Base-by-base conservation (phyloP, 495 filamentous ascomycete species). In the Lasiosphaeria ovina region DNA sequence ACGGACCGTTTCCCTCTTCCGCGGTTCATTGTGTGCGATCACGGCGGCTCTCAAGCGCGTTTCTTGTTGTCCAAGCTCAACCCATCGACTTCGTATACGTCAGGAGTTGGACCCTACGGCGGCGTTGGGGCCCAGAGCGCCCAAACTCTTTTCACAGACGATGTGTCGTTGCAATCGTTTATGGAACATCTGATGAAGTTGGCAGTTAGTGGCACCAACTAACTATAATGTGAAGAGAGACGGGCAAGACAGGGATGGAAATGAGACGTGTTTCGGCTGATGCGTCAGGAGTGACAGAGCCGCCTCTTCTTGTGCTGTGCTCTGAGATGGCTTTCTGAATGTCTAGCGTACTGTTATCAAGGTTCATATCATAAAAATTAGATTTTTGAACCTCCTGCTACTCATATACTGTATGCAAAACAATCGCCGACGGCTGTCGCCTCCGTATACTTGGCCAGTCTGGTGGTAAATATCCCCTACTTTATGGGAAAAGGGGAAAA, bases 111-210 rank as follows among this genome's bases (percentile, higher is more conserved):
- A 6, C 87, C 90, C 7, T 97, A 96, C 65, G 94, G 95, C 57
- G 93, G 92, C 61, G 87, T 90, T 34, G 81, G 81, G 47, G 83
- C 89, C 17, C 91, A 96, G 68, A 93, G 89, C 24, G 92, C 94
- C 36, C 95, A 98, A 77, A 99, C 95, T 12, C 98, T 99, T 65
- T 99, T 99, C 76, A 99, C 95, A 3, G 95, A 99, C 68, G 95
- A 99, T 76, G 95, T 99, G 55, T 97, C 92, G 31, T 78, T 99
- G 70, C 94, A 98, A 75, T 98, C 93, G 6, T 99, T 99, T 71
- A 99, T 98, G 94, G 95, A 99, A 64, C 91, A 96, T 79, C 77
- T 99, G 72, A 99, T 99, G 95, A 99, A 99, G 91, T 62, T 85
- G 66, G 82, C 82, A 14, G 82, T 83, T 11, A 83, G 80, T 52